Conservation (phyloP, 2,329 filamentous ascomycete species). For the Diaporthe amygdali region DNA sequence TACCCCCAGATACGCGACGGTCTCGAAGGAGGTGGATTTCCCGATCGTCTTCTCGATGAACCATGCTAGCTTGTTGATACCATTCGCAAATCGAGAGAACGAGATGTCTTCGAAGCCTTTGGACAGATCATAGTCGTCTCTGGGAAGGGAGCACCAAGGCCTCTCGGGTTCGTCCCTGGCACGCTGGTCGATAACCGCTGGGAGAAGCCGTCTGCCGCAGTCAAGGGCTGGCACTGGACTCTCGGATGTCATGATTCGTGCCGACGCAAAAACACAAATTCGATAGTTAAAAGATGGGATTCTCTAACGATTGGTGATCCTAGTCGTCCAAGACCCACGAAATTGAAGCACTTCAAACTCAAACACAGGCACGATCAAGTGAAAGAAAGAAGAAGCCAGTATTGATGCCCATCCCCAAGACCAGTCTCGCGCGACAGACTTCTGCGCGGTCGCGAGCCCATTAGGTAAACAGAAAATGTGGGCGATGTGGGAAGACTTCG, state of each 20-base stretch:
- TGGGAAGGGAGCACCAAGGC: constrained; percentile 29
- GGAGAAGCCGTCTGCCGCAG: constrained; percentile 26
- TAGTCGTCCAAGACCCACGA: background rate
- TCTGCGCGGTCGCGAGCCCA: background rate
- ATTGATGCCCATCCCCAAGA: background rate
- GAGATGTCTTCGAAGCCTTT: constrained; percentile 31
- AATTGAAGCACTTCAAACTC: background rate
- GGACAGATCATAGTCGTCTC: constrained; percentile 30
- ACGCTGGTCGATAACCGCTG: constrained; percentile 27
- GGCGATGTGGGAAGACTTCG: background rate
- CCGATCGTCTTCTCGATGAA: constrained; percentile 27
- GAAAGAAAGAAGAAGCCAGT: background rate
- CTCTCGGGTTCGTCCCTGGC: constrained; percentile 26
- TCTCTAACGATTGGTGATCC: background rate
- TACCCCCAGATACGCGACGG: constrained; percentile 28
- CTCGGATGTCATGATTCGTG: constrained; percentile 7
- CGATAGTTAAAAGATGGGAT: background rate
- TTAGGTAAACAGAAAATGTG: constrained; percentile 12
- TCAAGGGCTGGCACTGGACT: background rate
- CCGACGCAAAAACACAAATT: background rate
- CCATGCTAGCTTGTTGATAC: constrained; percentile 31
- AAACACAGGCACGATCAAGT: background rate
- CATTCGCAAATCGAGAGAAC: constrained; percentile 27
- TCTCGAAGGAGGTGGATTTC: constrained; percentile 27
- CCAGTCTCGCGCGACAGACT: background rate